Evolutionary conservation across 1,139 yeast species (phyloP).

Genomic region (Pichia sp.): DNA sequence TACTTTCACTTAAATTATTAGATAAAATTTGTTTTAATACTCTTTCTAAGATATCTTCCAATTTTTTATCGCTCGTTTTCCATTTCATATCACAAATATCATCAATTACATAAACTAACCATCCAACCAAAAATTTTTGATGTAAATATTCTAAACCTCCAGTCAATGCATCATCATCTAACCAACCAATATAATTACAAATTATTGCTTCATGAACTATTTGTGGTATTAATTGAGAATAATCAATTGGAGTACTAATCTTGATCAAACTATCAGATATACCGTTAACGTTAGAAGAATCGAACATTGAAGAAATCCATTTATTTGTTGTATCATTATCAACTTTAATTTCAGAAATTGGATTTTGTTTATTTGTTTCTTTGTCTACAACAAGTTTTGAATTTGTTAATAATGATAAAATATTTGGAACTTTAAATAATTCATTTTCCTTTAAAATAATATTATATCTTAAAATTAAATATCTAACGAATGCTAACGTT

Average conservation of each 20-base stretch:
- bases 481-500: constrained; percentile 44
- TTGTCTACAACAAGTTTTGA: constrained; percentile 3
- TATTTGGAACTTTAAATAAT: constrained; percentile 1
- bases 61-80: constrained; percentile 12
- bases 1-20: constrained; percentile 17
- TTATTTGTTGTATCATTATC: constrained; percentile 48
- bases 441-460: constrained; percentile 1
- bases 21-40: constrained; percentile 20
- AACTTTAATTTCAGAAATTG: constrained; percentile 19
- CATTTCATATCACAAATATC: constrained; percentile 19
- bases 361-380: not conserved
- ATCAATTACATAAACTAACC: constrained; percentile 38
- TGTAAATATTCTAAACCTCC: constrained; percentile 62
- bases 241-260: constrained; percentile 59
- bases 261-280: constrained; percentile 77
- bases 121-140: constrained; percentile 50
- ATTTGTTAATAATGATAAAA: constrained; percentile 8
- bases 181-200: constrained; percentile 51
- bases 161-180: constrained; percentile 41
- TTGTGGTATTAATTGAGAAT: constrained; percentile 62
- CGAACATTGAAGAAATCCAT: constrained; percentile 80
- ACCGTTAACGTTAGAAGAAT: constrained; percentile 57
- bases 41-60: constrained; percentile 13
- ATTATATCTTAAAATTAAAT: constrained; percentile 39
- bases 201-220: constrained; percentile 67